Base-by-base conservation (phyloP, 805 yeast genomes). In the Helenozyma baotianmanensis region DNA sequence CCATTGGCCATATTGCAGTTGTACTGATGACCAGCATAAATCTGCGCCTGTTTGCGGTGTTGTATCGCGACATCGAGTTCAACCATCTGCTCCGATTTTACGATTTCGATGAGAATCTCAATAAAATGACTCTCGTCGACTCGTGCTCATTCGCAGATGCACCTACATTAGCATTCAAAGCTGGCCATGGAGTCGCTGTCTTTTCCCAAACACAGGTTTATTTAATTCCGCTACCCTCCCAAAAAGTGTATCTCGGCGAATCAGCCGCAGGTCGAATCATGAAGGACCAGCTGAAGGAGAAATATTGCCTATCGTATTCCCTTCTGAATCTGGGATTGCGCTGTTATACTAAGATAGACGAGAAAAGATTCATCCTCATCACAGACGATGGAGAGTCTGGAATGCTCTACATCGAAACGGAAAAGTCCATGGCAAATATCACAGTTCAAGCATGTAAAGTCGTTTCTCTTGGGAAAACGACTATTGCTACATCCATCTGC, bases 61-160 rank as follows among this genome's bases (percentile, higher is more conserved):
- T 62, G 5, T 60, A 56, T 37, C 47, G 68, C 14, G 67, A 62
- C 33, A 56, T 55, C 29, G 59, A 58, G 29, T 59, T 54, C 41
- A 45, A 48, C 32, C 54, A 51, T 30, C 57, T 64, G 9, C 36
- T 63, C 25, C 48, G 68, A 21, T 52, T 41, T 42, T 63, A 57
- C 40, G 23, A 35, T n/a, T 21, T 60, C 3, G 42, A 17, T 17
- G 19, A 5, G 8, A n/a, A n/a, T n/a, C n/a, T n/a, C n/a, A n/a
- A n/a, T n/a, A 17, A 17, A 8, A 17, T 17, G 19, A n/a, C n/a
- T n/a, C n/a, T n/a, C n/a, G n/a, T n/a, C n/a, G n/a, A n/a, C n/a
- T 17, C 19, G 39, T 53, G 51, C 12, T 55, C 47, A 23, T 62
- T 62, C 34, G 50, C 53, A 2, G 56, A 42, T 2, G 51, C 60